Base-by-base conservation (phyloP, 257 asterid species). In the Solanum pinnatisectum region DNA sequence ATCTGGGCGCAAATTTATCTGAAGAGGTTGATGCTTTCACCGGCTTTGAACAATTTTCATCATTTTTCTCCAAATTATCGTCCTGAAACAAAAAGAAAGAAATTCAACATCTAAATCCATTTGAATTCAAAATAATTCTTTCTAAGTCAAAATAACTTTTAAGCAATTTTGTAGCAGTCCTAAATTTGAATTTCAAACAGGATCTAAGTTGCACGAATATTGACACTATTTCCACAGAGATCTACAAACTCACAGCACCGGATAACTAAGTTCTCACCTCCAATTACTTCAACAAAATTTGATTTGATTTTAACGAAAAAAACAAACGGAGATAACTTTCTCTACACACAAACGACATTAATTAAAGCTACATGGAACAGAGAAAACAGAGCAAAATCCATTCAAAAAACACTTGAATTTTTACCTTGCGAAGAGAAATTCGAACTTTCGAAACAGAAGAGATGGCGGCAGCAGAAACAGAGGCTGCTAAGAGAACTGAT, bases 381-480 rank as follows among this genome's bases (percentile, higher is more conserved):
- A 76, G 3, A 16, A 56, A 16, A 71, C 22, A 11, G 12, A 44
- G 49, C 6, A 20, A 76, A 15, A 25, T 63, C 32, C 22, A 18
- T 10, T 4, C 2, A 10, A 63, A 60, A 7, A 36, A 18, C 14
- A 37, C 1, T 10, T 25, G 37, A 11, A 13, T 10, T 2, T 6
- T 40, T 89, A 94, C 98, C 96, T 91, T 89, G 37, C 84, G 91
- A 81, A 91, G 87, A 42, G 87, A 73, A 88, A 74, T 49, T 70
- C 87, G 90, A 88, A 89, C 22, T 88, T 94, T 94, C 60, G 93
- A 71, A 60, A 56, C n/a, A 18, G 94, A 46, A 5, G 92, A 72
- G 11, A 88, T 94, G 32, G 95, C 94, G 8, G 96, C 95, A 20
- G 92, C 88, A 88, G 96, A 92, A 33, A 94, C 94, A 4, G 85